Evolutionary conservation across 331 rosid genomes (phyloP).

Genomic region (Malus hybrid): DNA sequence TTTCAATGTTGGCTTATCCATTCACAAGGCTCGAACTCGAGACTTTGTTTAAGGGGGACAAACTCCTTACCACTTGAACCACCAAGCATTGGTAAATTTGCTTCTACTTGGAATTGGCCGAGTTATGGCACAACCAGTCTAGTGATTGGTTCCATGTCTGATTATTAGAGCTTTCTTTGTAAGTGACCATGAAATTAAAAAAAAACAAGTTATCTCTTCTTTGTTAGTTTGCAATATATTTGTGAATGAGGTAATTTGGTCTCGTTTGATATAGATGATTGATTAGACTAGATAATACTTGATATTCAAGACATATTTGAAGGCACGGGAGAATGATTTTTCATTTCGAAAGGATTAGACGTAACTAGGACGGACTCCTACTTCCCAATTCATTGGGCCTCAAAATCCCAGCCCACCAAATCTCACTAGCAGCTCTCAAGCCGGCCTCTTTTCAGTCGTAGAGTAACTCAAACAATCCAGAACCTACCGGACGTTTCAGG

Average conservation of each 20-base stretch:
- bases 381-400: neutral
- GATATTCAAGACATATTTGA: neutral
- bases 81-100: too few species aligned
- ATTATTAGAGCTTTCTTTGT: neutral
- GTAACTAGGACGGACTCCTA: too few species aligned
- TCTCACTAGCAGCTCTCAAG: neutral
- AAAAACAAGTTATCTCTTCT: neutral
- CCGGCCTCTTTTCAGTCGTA: neutral
- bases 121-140: neutral
- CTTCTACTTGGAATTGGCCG: too few species aligned
- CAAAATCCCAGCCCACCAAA: neutral
- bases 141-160: too few species aligned
- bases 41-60: too few species aligned
- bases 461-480: neutral
- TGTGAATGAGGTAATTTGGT: neutral
- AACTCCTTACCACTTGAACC: too few species aligned
- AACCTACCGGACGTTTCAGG: neutral
- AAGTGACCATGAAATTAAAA: neutral
- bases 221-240: neutral
- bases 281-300: neutral
- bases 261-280: too few species aligned
- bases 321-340: neutral
- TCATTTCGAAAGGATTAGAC: too few species aligned
- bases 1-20: too few species aligned
- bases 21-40: too few species aligned